These are phyloP conservation scores for Vitis rupestris DNA, from an alignment of 164 flowering plant genomes.

Conservation along the genomic window DNA sequence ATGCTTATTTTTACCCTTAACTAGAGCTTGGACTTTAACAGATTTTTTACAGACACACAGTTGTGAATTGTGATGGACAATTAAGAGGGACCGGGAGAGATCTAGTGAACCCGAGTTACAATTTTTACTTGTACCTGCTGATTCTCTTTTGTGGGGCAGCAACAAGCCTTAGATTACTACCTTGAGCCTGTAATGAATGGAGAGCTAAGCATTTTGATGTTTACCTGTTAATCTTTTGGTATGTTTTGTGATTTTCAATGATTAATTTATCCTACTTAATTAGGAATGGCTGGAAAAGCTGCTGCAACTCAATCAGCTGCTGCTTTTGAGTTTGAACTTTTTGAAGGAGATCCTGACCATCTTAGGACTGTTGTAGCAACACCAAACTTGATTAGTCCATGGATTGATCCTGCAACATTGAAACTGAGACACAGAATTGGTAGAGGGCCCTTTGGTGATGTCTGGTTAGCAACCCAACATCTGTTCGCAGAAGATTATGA, in stretches of 20 bases:
- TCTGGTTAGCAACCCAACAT: conserved; percentile 90
- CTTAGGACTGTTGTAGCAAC: conserved; percentile 60
- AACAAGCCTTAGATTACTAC: neutral
- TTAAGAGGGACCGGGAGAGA: too few relatives aligned
- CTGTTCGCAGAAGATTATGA: conserved; percentile 65
- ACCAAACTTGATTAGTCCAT: conserved; percentile 41
- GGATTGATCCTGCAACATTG: conserved; percentile 70
- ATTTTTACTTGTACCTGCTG: too few relatives aligned
- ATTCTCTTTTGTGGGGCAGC: too few relatives aligned
- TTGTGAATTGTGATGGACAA: too few relatives aligned
- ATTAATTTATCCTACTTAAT: neutral
- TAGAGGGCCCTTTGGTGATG: conserved; percentile 84
- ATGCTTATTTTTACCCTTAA: too few relatives aligned
- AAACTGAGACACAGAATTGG: conserved; percentile 85
- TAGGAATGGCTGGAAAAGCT: conserved; percentile 61
- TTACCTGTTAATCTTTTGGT: neutral
- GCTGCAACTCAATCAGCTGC: conserved; percentile 26
- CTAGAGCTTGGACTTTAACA: too few relatives aligned
- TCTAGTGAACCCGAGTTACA: too few relatives aligned
- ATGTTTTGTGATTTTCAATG: neutral
- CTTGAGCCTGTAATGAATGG: neutral
- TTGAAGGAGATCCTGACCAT: conserved; percentile 61
- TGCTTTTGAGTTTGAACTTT: conserved; percentile 66
- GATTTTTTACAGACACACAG: too few relatives aligned
- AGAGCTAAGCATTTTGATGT: neutral